Conservation (phyloP, 345 rosid genomes). For the Salix suchowensis region DNA sequence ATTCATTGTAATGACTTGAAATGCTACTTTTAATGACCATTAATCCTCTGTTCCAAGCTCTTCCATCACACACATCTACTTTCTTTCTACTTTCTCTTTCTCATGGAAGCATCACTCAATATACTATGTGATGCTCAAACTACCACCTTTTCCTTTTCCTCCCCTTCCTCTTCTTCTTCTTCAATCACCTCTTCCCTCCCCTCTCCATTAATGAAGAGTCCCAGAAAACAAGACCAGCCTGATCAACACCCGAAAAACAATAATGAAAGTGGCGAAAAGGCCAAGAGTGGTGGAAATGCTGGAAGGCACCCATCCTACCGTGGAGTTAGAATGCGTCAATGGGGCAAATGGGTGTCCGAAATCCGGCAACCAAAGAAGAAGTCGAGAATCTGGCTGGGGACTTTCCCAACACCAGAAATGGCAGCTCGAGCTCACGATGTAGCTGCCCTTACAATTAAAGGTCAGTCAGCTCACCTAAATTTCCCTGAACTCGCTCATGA, state of each 20-base stretch:
- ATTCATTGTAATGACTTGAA: neutral
- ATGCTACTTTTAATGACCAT: neutral
- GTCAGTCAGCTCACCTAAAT: constrained; percentile 66
- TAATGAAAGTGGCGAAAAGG: constrained; percentile 7
- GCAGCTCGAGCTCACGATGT: constrained; percentile 96
- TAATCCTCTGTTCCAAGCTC: neutral
- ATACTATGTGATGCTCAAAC: constrained; percentile 12
- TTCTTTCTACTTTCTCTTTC: neutral
- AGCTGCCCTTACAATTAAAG: constrained; percentile 76
- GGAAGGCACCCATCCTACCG: constrained; percentile 49
- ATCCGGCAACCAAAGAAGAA: constrained; percentile 87
- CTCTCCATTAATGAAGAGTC: neutral
- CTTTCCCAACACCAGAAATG: constrained; percentile 86
- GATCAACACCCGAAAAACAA: neutral
- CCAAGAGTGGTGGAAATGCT: constrained; percentile 7
- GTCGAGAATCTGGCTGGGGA: constrained; percentile 92
- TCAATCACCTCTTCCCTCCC: constrained; percentile 6
- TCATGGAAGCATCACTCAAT: constrained; percentile 13
- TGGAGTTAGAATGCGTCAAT: constrained; percentile 85
- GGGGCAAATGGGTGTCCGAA: constrained; percentile 98
- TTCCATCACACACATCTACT: neutral
- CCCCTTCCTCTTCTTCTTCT: constrained; percentile 4
- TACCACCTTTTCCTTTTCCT: constrained; percentile 9
- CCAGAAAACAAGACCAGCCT: neutral
- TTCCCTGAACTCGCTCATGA: constrained; percentile 61